Evolutionary conservation across 176 grass and related monocot species (phyloP), one percentile per base, ranked within the genome.

Genomic region (Paspalum vaginatum): DNA sequence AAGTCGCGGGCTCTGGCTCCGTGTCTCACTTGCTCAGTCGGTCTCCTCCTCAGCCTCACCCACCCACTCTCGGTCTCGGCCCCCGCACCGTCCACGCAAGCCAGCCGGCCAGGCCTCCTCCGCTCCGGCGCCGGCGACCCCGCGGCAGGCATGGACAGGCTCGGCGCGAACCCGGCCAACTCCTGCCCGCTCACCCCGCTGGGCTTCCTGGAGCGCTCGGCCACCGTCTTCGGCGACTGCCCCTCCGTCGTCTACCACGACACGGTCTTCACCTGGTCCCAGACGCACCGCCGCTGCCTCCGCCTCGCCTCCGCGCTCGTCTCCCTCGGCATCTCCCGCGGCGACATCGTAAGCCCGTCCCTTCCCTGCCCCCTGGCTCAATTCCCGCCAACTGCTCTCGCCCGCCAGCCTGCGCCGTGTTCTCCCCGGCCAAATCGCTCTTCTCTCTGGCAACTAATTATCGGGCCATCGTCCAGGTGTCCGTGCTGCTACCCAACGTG

Each of bases 251-350:
- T 94, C 71, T 97, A 97, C 89, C 72, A 86, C 47, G 58, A 9
- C 61, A 86, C 89, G 65, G 84, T 89, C 61, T 91, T 83, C 84
- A 97, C 94, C 21, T 97, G 91, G 91, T 79, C 87, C 17, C 78
- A 97, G 70, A 97, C 91, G 40, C 26, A 75, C 61, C 75, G 66
- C 8, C 88, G 94, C 55, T 94, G 94, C 89, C 94, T 87, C 65
- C 85, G 94, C 81, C 94, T 97, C 41, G 94, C 91, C 79, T 97
- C 94, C 80, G 89, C 94, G 26, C 87, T 97, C 54, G 69, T 47
- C 67, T 89, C 84, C 55, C 87, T 97, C 61, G 94, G 94, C 71
- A 78, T 97, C 71, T 90, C 84, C 75, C 84, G 74, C 74, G 16
- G 63, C 82, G 91, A 97, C 65, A 67, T 93, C 81, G 94, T 97